A percentile compares a stretch with the other conserved stretches of the same genome.
Conservation (phyloP, 116 monocot genomes). For the Cymodocea nodosa region DNA sequence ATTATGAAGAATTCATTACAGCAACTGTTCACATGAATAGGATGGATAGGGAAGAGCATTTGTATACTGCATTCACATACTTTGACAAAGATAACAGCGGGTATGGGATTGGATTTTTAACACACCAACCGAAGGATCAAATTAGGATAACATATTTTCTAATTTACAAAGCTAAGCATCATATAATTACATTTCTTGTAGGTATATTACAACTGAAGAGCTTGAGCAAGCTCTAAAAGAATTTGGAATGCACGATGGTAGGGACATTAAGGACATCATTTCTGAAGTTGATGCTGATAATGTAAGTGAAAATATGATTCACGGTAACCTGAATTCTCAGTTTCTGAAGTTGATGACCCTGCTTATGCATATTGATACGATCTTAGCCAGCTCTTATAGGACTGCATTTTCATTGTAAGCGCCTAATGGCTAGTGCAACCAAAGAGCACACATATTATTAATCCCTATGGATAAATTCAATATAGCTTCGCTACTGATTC, state of each 20-base stretch:
- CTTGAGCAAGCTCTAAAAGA: constrained; percentile 90
- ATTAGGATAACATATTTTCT: not conserved
- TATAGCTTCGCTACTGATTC: not conserved
- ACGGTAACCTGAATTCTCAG: too few species aligned
- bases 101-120: constrained; percentile 18
- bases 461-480: too few species aligned
- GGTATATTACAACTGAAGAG: constrained; percentile 93
- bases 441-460: too few species aligned
- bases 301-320: constrained; percentile 20
- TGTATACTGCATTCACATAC: constrained; percentile 81
- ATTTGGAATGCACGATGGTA: constrained; percentile 60
- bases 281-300: constrained; percentile 83
- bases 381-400: too few species aligned
- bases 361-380: too few species aligned
- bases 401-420: too few species aligned
- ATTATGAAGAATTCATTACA: constrained; percentile 93
- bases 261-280: constrained; percentile 78
- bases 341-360: too few species aligned
- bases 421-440: too few species aligned
- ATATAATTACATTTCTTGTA: constrained; percentile 6
- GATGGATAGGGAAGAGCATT: constrained; percentile 91
- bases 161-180: not conserved
- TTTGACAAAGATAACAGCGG: constrained; percentile 96
- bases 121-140: not conserved
- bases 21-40: constrained; percentile 90